A percentile compares a stretch with the other conserved stretches of the same genome.
Evolutionary conservation across 2,329 filamentous ascomycete species (phyloP).

Genomic region (Phyllosticta ampelicida): DNA sequence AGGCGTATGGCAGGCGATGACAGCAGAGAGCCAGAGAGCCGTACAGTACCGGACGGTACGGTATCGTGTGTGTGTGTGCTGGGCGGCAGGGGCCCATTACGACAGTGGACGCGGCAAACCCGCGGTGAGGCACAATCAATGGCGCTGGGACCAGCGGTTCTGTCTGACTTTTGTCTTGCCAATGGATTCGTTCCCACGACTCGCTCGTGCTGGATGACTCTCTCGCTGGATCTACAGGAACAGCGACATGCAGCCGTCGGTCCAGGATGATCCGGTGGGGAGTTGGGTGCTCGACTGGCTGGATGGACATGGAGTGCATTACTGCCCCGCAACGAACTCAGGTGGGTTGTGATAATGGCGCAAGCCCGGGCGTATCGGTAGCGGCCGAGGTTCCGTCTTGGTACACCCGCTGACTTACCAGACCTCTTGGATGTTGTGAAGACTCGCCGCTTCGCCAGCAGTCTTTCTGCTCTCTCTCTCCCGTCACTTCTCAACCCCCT

Average conservation of each 20-base stretch:
- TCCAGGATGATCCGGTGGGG: not conserved
- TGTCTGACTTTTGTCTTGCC: not conserved
- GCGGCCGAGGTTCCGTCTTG: not conserved
- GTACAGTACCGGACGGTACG: no score
- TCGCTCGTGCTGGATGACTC: no score
- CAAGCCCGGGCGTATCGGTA: not conserved
- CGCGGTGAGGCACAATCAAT: not conserved
- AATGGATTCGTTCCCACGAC: not conserved
- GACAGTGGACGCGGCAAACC: not conserved
- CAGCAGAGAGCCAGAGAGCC: no score
- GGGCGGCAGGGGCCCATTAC: no score
- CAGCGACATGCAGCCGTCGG: not conserved
- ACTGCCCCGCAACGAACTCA: not conserved
- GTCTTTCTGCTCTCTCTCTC: not conserved
- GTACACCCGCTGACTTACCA: not conserved
- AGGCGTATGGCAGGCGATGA: not conserved
- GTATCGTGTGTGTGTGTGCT: no score
- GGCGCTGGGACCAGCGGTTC: not conserved
- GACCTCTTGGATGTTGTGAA: not conserved
- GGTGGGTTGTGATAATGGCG: not conserved
- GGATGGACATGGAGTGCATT: not conserved
- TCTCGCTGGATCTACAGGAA: no score
- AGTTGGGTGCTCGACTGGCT: not conserved
- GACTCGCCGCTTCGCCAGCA: not conserved
- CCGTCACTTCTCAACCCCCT: not conserved